phyloP scores from a whole-genome alignment of 768 basidiomycete genomes.

The Dacryopinax primogenitus region DNA sequence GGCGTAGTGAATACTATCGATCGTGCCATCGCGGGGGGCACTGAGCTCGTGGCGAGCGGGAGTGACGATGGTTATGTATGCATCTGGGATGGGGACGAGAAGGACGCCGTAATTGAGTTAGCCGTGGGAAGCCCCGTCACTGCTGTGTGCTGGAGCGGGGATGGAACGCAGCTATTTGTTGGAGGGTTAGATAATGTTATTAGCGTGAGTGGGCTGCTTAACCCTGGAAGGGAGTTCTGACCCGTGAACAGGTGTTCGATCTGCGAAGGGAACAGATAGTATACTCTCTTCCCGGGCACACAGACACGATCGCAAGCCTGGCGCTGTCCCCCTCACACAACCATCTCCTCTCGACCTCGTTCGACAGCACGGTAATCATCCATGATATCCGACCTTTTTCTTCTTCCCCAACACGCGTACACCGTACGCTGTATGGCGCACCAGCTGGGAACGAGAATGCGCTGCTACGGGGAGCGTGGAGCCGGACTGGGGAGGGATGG shows the following conservation, averaged over 20 bases:
- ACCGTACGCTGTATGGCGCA: constrained; percentile 53
- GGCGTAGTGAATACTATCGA: constrained; percentile 86
- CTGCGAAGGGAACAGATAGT: constrained; percentile 72
- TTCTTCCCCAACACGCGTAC: constrained; percentile 64
- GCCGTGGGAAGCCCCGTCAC: constrained; percentile 85
- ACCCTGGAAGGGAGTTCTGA: constrained; percentile 10
- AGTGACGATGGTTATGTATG: constrained; percentile 87
- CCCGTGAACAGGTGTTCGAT: constrained; percentile 59
- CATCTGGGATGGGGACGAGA: constrained; percentile 82
- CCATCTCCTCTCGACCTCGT: constrained; percentile 78
- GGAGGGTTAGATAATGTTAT: constrained; percentile 93
- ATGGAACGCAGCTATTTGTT: constrained; percentile 80
- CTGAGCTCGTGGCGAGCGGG: constrained; percentile 76
- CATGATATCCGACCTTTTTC: constrained; percentile 94
- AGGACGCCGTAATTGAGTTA: constrained; percentile 64
- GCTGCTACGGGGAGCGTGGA: constrained; percentile 72
- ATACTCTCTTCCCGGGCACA: constrained; percentile 69
- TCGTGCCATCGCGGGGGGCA: constrained; percentile 68
- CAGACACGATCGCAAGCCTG: constrained; percentile 89
- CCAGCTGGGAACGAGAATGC: constrained; percentile 91
- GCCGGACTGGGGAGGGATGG: constrained; percentile 65
- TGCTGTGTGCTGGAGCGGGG: constrained; percentile 80
- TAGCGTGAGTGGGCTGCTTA: constrained; percentile 47
- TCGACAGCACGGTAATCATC: constrained; percentile 79
- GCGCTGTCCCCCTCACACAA: constrained; percentile 77